phyloP scores from a whole-genome alignment of 2,329 filamentous ascomycete genomes.

The Fusarium duplospermum region DNA sequence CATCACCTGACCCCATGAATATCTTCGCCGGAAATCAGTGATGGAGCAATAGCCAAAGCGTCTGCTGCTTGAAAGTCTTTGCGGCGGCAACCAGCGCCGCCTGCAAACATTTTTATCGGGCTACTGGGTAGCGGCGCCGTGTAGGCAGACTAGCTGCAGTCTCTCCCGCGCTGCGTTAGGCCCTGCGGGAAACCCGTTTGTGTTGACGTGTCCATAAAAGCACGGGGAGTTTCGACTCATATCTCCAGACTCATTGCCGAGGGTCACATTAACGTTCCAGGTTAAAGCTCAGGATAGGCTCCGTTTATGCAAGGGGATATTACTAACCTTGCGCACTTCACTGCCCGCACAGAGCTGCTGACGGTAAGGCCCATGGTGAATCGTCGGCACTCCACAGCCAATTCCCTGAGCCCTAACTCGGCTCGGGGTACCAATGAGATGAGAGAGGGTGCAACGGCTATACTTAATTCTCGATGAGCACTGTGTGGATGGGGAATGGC shows the following conservation, averaged over 20 bases:
- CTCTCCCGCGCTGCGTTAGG: neutral
- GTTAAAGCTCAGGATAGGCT: neutral
- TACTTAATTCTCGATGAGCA: neutral
- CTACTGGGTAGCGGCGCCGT: neutral
- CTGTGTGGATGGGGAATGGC: neutral
- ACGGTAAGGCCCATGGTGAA: neutral
- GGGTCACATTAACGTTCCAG: neutral
- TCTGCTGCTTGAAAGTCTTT: neutral
- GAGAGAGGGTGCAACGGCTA: neutral
- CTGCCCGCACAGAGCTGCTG: too few species aligned
- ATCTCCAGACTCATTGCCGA: neutral
- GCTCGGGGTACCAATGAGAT: neutral
- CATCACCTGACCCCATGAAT: neutral
- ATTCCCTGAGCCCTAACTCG: neutral
- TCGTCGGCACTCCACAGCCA: neutral
- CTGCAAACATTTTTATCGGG: neutral
- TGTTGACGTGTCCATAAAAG: too few species aligned
- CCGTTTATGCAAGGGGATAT: neutral
- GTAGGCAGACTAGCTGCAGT: neutral
- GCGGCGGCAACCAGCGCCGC: neutral
- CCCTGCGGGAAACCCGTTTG: too few species aligned
- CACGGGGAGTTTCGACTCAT: neutral
- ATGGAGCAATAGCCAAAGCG: neutral
- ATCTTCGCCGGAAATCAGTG: neutral
- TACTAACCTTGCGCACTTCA: neutral